Evolutionary conservation across 1,284 basidiomycete genomes (phyloP).

Genomic region (Ceratobasidium sp.): DNA sequence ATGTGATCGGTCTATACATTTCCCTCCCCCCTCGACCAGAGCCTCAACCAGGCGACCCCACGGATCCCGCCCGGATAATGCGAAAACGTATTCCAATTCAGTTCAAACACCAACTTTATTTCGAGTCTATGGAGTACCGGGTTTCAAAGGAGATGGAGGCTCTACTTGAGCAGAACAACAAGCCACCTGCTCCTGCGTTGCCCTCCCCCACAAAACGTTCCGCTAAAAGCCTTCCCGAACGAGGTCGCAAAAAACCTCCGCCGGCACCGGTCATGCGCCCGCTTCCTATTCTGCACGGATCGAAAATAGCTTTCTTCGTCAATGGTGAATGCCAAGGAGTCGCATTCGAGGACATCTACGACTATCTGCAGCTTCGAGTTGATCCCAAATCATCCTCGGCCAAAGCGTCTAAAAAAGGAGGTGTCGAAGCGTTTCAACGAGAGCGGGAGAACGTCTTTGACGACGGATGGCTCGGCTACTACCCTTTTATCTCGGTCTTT

Average conservation of each 20-base stretch:
- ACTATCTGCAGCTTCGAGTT: conserved; percentile 86
- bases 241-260: conserved; percentile 54
- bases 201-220: conserved; percentile 62
- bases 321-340: conserved; percentile 90
- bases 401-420: conserved; percentile 62
- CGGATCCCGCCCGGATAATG: conserved; percentile 71
- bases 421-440: conserved; percentile 67
- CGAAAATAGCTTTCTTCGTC: conserved; percentile 89
- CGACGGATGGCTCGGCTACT: conserved; percentile 96
- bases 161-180: conserved; percentile 70
- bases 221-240: conserved; percentile 54
- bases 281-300: conserved; percentile 78
- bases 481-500: conserved; percentile 93
- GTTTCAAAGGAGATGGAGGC: conserved; percentile 94
- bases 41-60: conserved; percentile 70
- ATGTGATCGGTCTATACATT: conserved; percentile 94
- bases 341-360: conserved; percentile 91
- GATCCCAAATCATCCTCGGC: conserved; percentile 48
- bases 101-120: conserved; percentile 96
- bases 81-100: conserved; percentile 93
- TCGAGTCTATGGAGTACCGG: conserved; percentile 93
- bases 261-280: conserved; percentile 66
- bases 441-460: conserved; percentile 89
- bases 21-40: conserved; percentile 79
- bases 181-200: conserved; percentile 58